Evolutionary conservation across 148 eudicot genomes (phyloP), one percentile per base, ranked within the genome.

Genomic region (Camellia granthamiana): DNA sequence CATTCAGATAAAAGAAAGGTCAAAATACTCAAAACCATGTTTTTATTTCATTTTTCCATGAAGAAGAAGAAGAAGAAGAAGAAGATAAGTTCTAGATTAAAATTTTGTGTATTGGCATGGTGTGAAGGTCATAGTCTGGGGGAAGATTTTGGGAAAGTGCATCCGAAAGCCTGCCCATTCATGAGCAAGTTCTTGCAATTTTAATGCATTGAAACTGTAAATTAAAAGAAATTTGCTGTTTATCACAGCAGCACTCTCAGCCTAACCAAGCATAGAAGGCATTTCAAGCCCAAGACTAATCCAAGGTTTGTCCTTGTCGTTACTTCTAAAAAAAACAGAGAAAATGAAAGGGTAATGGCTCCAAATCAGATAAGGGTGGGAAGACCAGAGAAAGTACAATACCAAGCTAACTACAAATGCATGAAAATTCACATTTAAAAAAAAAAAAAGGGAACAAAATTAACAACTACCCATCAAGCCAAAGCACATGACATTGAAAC

Each of bases 271-370:
- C 21, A 51, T 30, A 13, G 11, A 54, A 30, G 38, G 43, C 14
- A 74, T 74, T 74, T 56, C 23, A 30, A 74, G 58, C 76, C 60
- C 43, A 11, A 72, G 43, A 72, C 76, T 23, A 30, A 72, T 23
- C 44, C 19, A 72, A 51, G 16, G 0, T 13, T 49, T 21, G 52
- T 71, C 16, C 49, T 49, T 71, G 13, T n/a, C 49, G 23, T n/a
- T 12, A 13, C 15, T 23, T 72, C 59, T 1, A 23, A 72, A 11
- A 69, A 3, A 47, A 72, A 12, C 15, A 52, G 38, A 13, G 43
- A 12, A 54, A 4, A 5, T 19, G 2, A 23, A 72, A 72, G 4
- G 44, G n/a, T 8, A 72, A 72, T 11, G 0, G 18, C n/a, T 18
- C 6, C 64, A 61, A 61, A 61, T 61, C 21, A 4, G 21, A 3